Percentiles rank a stretch among this genome's conserved stretches.
Evolutionary conservation across 345 rosid genomes (phyloP).

Genomic region (Eucalyptus urophylla): DNA sequence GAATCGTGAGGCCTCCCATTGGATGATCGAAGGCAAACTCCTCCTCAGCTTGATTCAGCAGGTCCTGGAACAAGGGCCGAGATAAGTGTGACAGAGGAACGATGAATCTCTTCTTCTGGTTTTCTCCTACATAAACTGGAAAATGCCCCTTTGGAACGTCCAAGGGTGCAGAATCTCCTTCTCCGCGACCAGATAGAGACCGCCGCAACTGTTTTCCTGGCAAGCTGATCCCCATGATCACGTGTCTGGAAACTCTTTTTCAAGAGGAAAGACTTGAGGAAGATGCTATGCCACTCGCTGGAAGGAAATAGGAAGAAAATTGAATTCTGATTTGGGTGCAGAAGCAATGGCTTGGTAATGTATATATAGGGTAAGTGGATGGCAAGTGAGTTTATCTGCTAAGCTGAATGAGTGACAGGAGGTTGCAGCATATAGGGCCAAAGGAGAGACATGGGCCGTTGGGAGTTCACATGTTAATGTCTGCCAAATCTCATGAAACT

Average conservation of each 20-base stretch:
- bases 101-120: not conserved
- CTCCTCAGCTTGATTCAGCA: conserved; percentile 16
- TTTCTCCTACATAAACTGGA: conserved; percentile 16
- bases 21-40: conserved; percentile 29
- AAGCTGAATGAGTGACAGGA: not conserved
- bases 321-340: not conserved
- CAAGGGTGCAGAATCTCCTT: not conserved
- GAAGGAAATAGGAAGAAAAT: not conserved
- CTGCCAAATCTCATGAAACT: not conserved
- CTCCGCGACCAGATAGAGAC: not conserved
- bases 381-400: not conserved
- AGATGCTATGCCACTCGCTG: not conserved
- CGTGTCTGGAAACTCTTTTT: not conserved
- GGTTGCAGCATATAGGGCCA: not conserved
- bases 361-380: not conserved
- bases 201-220: not conserved
- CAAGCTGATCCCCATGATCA: not conserved
- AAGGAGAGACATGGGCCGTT: not conserved
- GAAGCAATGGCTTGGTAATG: not conserved
- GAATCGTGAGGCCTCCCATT: conserved; percentile 28
- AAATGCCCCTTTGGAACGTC: not conserved
- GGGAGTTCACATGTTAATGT: not conserved
- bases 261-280: not conserved
- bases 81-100: conserved; percentile 11
- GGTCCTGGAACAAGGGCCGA: conserved; percentile 7